Evolutionary conservation across 257 asterid species (phyloP).

Genomic region (Perilla frutescens): DNA sequence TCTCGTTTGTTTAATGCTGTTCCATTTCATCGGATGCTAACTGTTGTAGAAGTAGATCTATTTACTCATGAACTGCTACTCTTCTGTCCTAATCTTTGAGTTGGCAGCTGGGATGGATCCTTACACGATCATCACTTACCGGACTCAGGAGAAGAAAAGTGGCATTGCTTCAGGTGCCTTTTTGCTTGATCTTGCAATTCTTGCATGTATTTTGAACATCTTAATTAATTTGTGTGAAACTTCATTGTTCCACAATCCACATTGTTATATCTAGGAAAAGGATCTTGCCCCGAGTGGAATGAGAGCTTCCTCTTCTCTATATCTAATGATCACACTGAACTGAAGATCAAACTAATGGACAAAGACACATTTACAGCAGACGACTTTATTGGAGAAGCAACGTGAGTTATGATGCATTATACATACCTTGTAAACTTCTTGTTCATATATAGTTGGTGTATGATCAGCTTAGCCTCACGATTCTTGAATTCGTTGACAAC

Average conservation of each 20-base stretch:
- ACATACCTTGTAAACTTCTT: background rate
- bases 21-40: background rate
- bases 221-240: too few species aligned
- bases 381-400: slow-evolving; percentile 79
- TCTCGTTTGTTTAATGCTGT: background rate
- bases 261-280: slow-evolving; percentile 49
- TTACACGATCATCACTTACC: slow-evolving; percentile 62
- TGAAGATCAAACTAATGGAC: slow-evolving; percentile 73
- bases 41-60: background rate
- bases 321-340: slow-evolving; percentile 51
- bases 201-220: too few species aligned
- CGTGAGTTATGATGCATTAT: slow-evolving; percentile 46
- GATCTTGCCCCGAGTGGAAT: slow-evolving; percentile 78
- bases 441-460: background rate
- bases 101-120: slow-evolving; percentile 72
- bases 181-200: background rate
- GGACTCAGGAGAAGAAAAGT: slow-evolving; percentile 85
- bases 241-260: background rate
- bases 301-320: slow-evolving; percentile 77
- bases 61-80: slow-evolving; percentile 18
- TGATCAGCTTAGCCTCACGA: background rate
- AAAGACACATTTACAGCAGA: slow-evolving; percentile 61
- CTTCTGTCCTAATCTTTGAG: background rate
- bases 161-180: slow-evolving; percentile 64
- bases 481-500: background rate